Percentiles rank a stretch among this genome's conserved stretches.
Conservation (phyloP, 2,329 filamentous ascomycete species). For the Scedosporium dehoogii region DNA sequence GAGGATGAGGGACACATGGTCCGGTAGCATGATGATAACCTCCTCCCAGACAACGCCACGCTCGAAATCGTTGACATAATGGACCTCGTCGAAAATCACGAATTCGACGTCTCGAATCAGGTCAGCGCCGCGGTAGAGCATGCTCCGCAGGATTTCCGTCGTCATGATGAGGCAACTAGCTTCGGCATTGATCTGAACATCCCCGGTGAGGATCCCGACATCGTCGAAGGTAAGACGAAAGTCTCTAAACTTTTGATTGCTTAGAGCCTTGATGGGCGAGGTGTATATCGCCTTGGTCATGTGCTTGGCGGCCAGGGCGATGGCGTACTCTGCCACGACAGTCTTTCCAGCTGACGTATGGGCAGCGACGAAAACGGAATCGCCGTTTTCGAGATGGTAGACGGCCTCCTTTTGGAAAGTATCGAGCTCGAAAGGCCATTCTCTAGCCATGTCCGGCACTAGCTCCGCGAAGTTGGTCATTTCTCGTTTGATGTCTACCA, state of each 20-base stretch:
- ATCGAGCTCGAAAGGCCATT: conserved; percentile 96
- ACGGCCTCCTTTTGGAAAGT: conserved; percentile 98
- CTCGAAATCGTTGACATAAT: conserved; percentile 95
- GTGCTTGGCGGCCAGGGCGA: conserved; percentile 90
- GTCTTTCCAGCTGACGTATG: conserved; percentile 98
- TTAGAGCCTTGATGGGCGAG: conserved; percentile 94
- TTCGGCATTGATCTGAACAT: conserved; percentile 96
- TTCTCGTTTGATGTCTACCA: conserved; percentile 89
- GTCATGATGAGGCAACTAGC: conserved; percentile 99
- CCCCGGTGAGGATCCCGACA: conserved; percentile 91
- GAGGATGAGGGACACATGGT: conserved; percentile 91
- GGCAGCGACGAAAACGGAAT: conserved; percentile 95
- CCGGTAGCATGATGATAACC: conserved; percentile 98
- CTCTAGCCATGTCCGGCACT: conserved; percentile 89
- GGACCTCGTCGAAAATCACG: conserved; percentile 97
- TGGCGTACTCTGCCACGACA: conserved; percentile 95
- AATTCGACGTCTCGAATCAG: conserved; percentile 95
- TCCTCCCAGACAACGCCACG: conserved; percentile 98
- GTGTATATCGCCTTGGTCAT: conserved; percentile 99
- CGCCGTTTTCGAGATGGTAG: conserved; percentile 91
- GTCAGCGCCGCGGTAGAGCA: conserved; percentile 94
- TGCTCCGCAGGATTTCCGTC: conserved; percentile 93
- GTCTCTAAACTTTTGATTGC: conserved; percentile 97
- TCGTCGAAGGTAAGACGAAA: conserved; percentile 87
- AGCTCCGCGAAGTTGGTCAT: conserved; percentile 91